A percentile compares a stretch with the other conserved stretches of the same genome.
phyloP scores from a whole-genome alignment of 73 alveolate species.

The Paramecium tetraurelia region DNA sequence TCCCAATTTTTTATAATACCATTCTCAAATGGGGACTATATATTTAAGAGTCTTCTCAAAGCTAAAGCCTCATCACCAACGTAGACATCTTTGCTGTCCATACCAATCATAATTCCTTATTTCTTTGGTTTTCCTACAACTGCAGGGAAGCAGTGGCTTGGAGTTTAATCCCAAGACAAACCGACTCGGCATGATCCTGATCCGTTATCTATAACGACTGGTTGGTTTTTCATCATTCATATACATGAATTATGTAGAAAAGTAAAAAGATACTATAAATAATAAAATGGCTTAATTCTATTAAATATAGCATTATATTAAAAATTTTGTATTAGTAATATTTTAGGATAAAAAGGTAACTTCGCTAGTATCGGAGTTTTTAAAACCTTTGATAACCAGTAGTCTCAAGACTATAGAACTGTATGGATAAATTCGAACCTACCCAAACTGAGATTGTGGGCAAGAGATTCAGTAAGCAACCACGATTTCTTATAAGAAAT shows the following conservation, averaged over 20 bases:
- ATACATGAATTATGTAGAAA: not conserved
- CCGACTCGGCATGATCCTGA: constrained; percentile 94
- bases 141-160: constrained; percentile 96
- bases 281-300: not conserved
- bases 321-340: too few relatives aligned
- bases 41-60: constrained; percentile 92
- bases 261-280: not conserved
- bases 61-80: constrained; percentile 98
- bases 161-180: constrained; percentile 96
- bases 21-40: constrained; percentile 91
- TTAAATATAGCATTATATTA: not conserved
- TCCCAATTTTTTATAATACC: constrained; percentile 94
- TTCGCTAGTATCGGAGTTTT: too few relatives aligned
- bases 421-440: constrained; percentile 81
- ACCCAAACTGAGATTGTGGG: constrained; percentile 77
- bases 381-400: constrained; percentile 50
- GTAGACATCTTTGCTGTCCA: constrained; percentile 95
- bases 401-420: constrained; percentile 58
- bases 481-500: constrained; percentile 64
- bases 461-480: constrained; percentile 57
- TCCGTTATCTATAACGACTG: constrained; percentile 62
- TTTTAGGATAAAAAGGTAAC: too few relatives aligned
- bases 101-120: constrained; percentile 97
- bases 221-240: not conserved
- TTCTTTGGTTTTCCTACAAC: constrained; percentile 97